Evolutionary conservation across 208 protist genomes (phyloP), one percentile per base, ranked within the genome.

Genomic region (Porcisia deanei): DNA sequence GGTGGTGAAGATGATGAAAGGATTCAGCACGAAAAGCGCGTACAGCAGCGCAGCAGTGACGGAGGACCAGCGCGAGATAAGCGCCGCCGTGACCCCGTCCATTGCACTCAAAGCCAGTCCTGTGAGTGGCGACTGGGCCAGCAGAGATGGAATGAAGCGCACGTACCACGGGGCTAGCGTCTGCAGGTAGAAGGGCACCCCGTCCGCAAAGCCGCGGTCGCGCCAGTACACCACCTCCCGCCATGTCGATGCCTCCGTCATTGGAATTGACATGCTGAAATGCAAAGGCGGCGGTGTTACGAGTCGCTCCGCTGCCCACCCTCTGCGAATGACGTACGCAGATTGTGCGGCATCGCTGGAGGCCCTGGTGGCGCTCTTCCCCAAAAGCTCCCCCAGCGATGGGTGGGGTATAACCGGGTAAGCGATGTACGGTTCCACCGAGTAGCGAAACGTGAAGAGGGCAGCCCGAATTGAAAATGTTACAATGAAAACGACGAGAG

Each of bases 1-100:
- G 22, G 83, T 81, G 14, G 86, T 77, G 22, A 90, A 18, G 34
- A 87, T 43, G 75, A 88, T 84, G 18, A 91, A 53, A 14, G 92
- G 92, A 74, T 94, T 93, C 71, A 91, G 55, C 5, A 91, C 79
- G 67, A 96, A 88, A 49, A 92, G 78, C 14, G 71, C 81, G 80
- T 89, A 94, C 55, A 93, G 76, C 25, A 94, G 74, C 22, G 77
- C 70, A 3, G 82, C 68, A 16, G 2, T 81, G 22, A 78, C 75
- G n/a, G 85, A 91, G 4, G 86, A 75, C 80, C 76, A 91, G 22
- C 65, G 75, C n/a, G 88, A 76, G 57, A 96, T 73, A 39, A 94
- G 77, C 25, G 75, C 65, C 3, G 81, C 88, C 22, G 87, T 94
- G 22, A 92, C 30, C 20, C 81, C 89, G 79, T 94, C 92, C 80